Conservation (phyloP, 2,329 filamentous ascomycete genomes). For the Coniochaeta ligniaria region DNA sequence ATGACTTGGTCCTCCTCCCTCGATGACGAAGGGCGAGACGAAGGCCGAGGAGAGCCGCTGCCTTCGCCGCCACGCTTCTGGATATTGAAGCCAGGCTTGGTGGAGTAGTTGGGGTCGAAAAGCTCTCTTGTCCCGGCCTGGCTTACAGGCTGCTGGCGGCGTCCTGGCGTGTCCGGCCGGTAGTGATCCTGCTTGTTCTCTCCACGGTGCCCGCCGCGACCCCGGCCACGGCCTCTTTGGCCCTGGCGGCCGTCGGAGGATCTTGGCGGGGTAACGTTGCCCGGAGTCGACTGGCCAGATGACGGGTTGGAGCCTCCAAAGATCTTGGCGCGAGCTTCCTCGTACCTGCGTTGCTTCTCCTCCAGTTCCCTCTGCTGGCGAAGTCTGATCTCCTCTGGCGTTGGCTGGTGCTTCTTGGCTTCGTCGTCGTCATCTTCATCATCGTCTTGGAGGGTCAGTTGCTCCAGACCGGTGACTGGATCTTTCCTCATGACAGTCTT, state of each 20-base stretch:
- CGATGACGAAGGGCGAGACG: slow-evolving; percentile 34
- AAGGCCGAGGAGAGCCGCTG: slow-evolving; percentile 25
- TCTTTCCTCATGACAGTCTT: slow-evolving; percentile 53
- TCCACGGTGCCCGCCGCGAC: slow-evolving; percentile 28
- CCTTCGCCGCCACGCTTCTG: slow-evolving; percentile 34
- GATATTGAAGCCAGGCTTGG: slow-evolving; percentile 50
- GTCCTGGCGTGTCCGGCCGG: slow-evolving; percentile 23
- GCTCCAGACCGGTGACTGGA: slow-evolving; percentile 38
- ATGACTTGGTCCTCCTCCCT: slow-evolving; percentile 61
- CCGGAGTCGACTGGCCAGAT: slow-evolving; percentile 55
- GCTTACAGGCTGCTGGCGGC: slow-evolving; percentile 14
- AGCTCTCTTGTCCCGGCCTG: slow-evolving; percentile 48
- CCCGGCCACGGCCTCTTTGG: slow-evolving; percentile 37
- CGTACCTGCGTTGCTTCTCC: slow-evolving; percentile 85
- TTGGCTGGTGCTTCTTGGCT: slow-evolving; percentile 54
- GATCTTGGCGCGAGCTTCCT: slow-evolving; percentile 80
- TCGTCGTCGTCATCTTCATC: slow-evolving; percentile 62
- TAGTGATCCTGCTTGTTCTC: slow-evolving; percentile 11
- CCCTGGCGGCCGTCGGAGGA: slow-evolving; percentile 34
- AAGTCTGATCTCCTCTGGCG: slow-evolving; percentile 68
- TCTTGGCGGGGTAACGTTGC: slow-evolving; percentile 53
- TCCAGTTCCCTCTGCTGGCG: slow-evolving; percentile 75
- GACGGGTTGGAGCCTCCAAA: slow-evolving; percentile 59
- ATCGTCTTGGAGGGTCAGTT: slow-evolving; percentile 38
- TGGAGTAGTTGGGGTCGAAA: slow-evolving; percentile 68